Base-by-base conservation (phyloP, 192 early-diverging fungal genomes). In the Backusella tarrabulga region DNA sequence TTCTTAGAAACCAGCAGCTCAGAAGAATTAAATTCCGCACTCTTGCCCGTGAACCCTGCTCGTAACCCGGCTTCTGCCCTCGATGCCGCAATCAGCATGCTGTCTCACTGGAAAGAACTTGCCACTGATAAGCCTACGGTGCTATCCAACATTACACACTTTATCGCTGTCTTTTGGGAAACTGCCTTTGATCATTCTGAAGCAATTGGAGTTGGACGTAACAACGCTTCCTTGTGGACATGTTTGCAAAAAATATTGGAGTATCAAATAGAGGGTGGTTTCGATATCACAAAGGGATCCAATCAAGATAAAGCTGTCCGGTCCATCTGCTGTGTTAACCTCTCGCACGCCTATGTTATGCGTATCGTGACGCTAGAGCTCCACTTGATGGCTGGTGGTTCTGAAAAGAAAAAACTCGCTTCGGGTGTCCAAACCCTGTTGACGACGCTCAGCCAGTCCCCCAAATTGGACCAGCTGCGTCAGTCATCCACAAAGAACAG, bases 101-200 rank as follows among this genome's bases (percentile, higher is more conserved):
- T 89, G 9, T 54, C 68, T 29, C 67, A 76, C 26, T 80, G 81
- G 74, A 67, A 85, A 34, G 54, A 36, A 4, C 40, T 86, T 4
- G 66, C 82, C 7, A 34, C 73, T 6, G 40, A 68, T 0, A 83
- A 84, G 14, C 83, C 88, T 4, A 82, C 77, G 44, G 63, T 86
- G 5, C 46, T 87, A 9, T 84, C 87, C 1, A 85, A 83, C 34
- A 80, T 78, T 5, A 68, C 87, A n/a, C 56, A 80, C 6, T 89
- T 89, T 52, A 71, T 89, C 14, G 75, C 82, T 52, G 74, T 78
- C 9, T 83, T 89, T 32, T 89, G 85, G 85, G 68, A 85, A 50
- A 85, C 81, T 15, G 82, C 85, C 11, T 76, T 80, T 36, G 83
- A 85, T 68, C 83, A 83, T 60, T 80, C 77, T 44, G 63, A 80